A percentile compares a stretch with the other conserved stretches of the same genome.
Conservation (phyloP, 257 asterid genomes). For the Linaria vulgaris region DNA sequence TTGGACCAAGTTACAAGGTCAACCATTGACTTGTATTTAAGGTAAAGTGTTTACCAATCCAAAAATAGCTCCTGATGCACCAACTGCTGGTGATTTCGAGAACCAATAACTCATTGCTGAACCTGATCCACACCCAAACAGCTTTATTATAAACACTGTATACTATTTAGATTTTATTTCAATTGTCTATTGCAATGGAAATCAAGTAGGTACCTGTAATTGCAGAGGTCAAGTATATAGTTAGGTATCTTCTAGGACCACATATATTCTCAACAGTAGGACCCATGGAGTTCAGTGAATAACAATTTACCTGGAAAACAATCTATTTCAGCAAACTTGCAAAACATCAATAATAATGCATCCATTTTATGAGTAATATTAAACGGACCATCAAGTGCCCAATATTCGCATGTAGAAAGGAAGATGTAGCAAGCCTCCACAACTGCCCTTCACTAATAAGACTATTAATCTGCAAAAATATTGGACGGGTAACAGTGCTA, state of each 20-base stretch:
- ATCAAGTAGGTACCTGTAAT: conserved; percentile 57
- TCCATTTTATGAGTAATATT: conserved; percentile 13
- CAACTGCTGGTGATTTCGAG: conserved; percentile 80
- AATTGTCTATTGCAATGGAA: conserved; percentile 21
- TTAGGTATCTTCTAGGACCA: conserved; percentile 71
- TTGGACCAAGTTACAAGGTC: conserved; percentile 5
- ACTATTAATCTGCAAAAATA: conserved; percentile 67
- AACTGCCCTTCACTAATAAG: conserved; percentile 77
- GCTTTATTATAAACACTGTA: conserved; percentile 26
- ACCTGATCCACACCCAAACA: conserved; percentile 50
- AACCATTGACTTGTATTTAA: conserved; percentile 11
- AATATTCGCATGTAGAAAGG: conserved; percentile 81
- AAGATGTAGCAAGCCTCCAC: conserved; percentile 85
- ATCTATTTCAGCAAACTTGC: conserved; percentile 22
- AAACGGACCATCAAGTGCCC: conserved; percentile 79
- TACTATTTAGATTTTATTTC: conserved; percentile 18
- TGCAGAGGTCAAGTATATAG: conserved; percentile 74
- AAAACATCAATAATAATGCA: conserved; percentile 16
- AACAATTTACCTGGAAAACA: conserved; percentile 71
- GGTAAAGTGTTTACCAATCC: conserved; percentile 66
- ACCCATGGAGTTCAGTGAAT: conserved; percentile 76
- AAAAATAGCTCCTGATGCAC: conserved; percentile 91
- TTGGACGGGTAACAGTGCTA: neutral
- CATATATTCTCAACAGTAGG: conserved; percentile 68
- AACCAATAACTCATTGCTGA: conserved; percentile 75